Conservation (phyloP, 2,329 filamentous ascomycete genomes). For the Aspergillus puulaauensis region DNA sequence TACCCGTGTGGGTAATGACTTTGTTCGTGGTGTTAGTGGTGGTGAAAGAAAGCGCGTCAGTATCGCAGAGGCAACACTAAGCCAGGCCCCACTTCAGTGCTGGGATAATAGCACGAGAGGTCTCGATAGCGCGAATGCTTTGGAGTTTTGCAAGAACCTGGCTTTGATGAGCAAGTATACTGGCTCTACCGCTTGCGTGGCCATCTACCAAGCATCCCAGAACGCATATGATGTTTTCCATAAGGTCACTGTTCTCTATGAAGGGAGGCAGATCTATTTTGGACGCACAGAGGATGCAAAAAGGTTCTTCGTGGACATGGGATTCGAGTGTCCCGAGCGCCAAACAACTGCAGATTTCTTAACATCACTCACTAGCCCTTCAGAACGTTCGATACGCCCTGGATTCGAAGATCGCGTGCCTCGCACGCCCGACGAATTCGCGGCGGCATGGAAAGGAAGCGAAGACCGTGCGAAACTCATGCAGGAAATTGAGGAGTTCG, state of each 20-base stretch:
- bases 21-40: conserved; percentile 62
- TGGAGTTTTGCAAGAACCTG: conserved; percentile 57
- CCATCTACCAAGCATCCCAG: conserved; percentile 56
- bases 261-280: conserved; percentile 76
- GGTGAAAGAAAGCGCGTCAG: conserved; percentile 62
- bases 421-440: conserved; percentile 70
- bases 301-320: conserved; percentile 66
- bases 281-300: conserved; percentile 63
- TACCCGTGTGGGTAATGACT: conserved; percentile 54
- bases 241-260: conserved; percentile 70
- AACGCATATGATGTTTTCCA: conserved; percentile 63
- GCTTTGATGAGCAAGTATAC: conserved; percentile 51
- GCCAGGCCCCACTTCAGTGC: conserved; percentile 47
- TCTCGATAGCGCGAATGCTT: conserved; percentile 55
- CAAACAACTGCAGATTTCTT: conserved; percentile 72
- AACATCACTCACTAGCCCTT: conserved; percentile 66
- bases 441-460: conserved; percentile 55
- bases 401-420: conserved; percentile 66
- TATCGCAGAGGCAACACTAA: conserved; percentile 56
- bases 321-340: conserved; percentile 67
- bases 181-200: conserved; percentile 53
- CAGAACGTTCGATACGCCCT: conserved; percentile 56
- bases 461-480: conserved; percentile 44
- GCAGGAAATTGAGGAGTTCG: conserved; percentile 46
- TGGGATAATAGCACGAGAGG: conserved; percentile 54